A percentile compares a stretch with the other conserved stretches of the same genome.
These are phyloP conservation scores for Didymella glomerata DNA, from an alignment of 2,329 filamentous ascomycete genomes.

Conservation along the genomic window DNA sequence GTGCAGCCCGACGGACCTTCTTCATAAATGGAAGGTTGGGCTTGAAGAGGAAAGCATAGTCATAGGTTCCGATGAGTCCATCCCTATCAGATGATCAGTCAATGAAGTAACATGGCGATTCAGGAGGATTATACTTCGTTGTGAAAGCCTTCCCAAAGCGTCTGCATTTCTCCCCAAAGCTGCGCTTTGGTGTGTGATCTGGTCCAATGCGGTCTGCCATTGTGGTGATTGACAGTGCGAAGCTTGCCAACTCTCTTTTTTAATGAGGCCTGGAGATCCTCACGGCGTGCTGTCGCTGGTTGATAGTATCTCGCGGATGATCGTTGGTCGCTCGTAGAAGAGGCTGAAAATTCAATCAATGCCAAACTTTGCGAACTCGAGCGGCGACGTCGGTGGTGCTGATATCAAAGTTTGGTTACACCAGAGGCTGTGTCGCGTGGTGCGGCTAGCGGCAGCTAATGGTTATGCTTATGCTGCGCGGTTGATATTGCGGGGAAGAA, in stretches of 20 bases:
- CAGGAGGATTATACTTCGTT: conserved; percentile 53
- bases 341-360: not conserved
- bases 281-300: not conserved
- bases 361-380: not conserved
- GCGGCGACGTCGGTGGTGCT: conserved; percentile 2
- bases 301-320: not conserved
- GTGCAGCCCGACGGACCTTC: conserved; percentile 66
- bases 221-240: conserved; percentile 13
- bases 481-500: conserved; percentile 21
- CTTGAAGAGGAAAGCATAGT: conserved; percentile 88
- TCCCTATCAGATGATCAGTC: conserved; percentile 55
- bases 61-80: conserved; percentile 83
- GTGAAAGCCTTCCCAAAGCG: conserved; percentile 58
- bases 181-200: conserved; percentile 52
- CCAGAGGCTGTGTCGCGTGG: conserved; percentile 13
- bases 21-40: conserved; percentile 85
- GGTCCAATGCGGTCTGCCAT: conserved; percentile 56
- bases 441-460: conserved; percentile 21
- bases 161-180: conserved; percentile 53
- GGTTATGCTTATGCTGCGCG: conserved; percentile 11
- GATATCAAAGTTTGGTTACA: conserved; percentile 9
- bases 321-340: not conserved
- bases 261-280: conserved; percentile 21
- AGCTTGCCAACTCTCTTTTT: conserved; percentile 22
- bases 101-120: conserved; percentile 20